Percentiles rank a stretch among this genome's conserved stretches.
phyloP scores from a whole-genome alignment of 139 green algal genomes.

The Auxenochlorella pyrenoidosa region DNA sequence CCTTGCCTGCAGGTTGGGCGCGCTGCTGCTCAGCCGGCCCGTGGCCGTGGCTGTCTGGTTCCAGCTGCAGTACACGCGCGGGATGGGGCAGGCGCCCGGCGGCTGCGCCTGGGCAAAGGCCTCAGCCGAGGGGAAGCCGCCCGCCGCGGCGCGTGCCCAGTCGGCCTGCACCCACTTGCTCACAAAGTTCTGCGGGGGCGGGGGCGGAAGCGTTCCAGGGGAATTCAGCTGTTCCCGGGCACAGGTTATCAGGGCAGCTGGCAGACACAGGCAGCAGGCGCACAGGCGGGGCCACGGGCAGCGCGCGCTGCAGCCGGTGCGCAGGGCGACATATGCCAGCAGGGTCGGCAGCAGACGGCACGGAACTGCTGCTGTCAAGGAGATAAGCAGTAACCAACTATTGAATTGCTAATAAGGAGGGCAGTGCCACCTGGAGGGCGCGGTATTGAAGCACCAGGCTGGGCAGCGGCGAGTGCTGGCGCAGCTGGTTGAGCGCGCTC shows the following conservation, averaged over 20 bases:
- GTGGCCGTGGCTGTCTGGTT: slow-evolving; percentile 76
- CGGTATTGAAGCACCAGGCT: slow-evolving; percentile 59
- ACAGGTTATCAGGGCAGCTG: neutral
- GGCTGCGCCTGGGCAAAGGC: neutral
- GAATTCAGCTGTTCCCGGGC: neutral
- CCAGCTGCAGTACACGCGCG: slow-evolving; percentile 65
- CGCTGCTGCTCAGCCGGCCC: slow-evolving; percentile 62
- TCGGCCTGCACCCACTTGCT: slow-evolving; percentile 55
- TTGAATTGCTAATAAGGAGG: too few relatives aligned
- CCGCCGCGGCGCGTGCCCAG: slow-evolving; percentile 47
- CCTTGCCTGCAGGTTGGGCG: slow-evolving; percentile 73
- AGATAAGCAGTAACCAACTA: too few relatives aligned
- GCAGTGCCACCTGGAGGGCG: slow-evolving; percentile 16
- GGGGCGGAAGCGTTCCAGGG: too few relatives aligned
- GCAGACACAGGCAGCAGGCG: neutral
- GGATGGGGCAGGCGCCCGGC: neutral
- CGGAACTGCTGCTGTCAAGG: too few relatives aligned
- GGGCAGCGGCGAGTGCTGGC: slow-evolving; percentile 52
- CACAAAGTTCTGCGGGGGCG: slow-evolving; percentile 44
- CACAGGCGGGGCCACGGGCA: too few relatives aligned
- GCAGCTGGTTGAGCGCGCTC: slow-evolving; percentile 54
- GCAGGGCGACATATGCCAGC: too few relatives aligned
- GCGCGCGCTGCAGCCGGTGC: too few relatives aligned
- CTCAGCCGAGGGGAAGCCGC: neutral
- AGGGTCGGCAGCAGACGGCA: too few relatives aligned